These are phyloP conservation scores for Fusarium lateritium DNA, from an alignment of 2,329 filamentous ascomycete genomes.

Conservation along the genomic window DNA sequence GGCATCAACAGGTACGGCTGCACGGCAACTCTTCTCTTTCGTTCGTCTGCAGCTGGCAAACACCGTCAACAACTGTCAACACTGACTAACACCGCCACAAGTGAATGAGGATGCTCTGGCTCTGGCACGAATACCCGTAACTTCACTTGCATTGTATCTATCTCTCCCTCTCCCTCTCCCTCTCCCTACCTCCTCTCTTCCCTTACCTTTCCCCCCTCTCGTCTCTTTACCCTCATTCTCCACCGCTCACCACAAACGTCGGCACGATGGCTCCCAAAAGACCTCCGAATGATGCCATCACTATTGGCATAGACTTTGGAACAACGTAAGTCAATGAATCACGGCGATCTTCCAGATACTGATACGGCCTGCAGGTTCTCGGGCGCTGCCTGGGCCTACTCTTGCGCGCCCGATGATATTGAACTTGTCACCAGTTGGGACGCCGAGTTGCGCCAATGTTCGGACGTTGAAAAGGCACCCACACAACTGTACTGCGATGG, in stretches of 20 bases:
- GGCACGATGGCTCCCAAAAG: conserved; percentile 10
- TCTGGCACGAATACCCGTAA: not conserved
- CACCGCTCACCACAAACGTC: too few relatives aligned
- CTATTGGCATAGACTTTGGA: conserved; percentile 63
- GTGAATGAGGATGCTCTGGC: too few relatives aligned
- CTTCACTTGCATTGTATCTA: too few relatives aligned
- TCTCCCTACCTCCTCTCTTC: not conserved
- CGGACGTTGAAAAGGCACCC: conserved; percentile 53
- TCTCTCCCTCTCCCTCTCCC: not conserved
- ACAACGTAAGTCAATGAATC: conserved; percentile 56
- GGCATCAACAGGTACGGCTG: not conserved
- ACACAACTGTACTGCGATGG: conserved; percentile 44
- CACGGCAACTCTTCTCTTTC: not conserved
- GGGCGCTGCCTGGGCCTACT: conserved; percentile 58
- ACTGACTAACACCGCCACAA: not conserved
- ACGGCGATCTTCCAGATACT: not conserved
- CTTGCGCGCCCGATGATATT: conserved; percentile 44
- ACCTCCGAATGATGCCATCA: conserved; percentile 41
- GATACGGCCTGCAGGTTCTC: conserved; percentile 51
- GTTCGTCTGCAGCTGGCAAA: not conserved
- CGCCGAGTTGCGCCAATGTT: conserved; percentile 37
- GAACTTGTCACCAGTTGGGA: conserved; percentile 54
- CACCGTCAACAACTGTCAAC: not conserved
- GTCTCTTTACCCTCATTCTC: too few relatives aligned
- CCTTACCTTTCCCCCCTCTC: not conserved